phyloP scores from a whole-genome alignment of 768 basidiomycete species.

The Phlebiopsis flavidoalba region DNA sequence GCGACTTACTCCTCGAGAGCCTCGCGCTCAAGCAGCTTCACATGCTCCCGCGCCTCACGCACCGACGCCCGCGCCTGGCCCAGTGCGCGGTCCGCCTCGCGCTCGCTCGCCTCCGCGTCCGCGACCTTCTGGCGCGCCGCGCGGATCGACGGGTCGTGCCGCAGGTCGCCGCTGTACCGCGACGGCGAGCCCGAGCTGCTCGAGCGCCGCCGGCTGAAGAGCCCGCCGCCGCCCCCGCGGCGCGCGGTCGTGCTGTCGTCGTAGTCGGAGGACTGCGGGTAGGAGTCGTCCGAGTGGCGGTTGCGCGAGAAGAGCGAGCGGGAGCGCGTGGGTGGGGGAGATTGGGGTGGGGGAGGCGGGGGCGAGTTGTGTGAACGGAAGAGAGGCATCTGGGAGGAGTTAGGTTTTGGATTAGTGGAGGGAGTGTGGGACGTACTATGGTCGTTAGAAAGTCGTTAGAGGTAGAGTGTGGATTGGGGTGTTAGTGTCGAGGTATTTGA shows the following conservation, averaged over 20 bases:
- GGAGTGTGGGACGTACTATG: neutral
- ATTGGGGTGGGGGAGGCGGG: constrained; percentile 13
- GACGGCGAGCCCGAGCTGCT: neutral
- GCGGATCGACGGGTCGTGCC: constrained; percentile 41
- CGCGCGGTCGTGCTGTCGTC: constrained; percentile 6
- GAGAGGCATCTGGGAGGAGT: constrained; percentile 21
- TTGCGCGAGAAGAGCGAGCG: constrained; percentile 22
- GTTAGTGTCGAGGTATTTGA: neutral
- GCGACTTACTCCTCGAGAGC: constrained; percentile 45
- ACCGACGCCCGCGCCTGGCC: constrained; percentile 40
- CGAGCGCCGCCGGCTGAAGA: constrained; percentile 34
- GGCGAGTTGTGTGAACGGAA: constrained; percentile 17
- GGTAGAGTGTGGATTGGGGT: neutral
- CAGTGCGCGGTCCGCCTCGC: constrained; percentile 46
- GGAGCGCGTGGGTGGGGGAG: constrained; percentile 14
- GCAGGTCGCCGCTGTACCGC: constrained; percentile 4
- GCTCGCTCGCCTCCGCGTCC: constrained; percentile 46
- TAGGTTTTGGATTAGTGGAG: neutral
- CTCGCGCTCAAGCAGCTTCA: constrained; percentile 45
- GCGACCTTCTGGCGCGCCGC: constrained; percentile 45
- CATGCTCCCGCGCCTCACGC: constrained; percentile 42
- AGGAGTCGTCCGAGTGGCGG: constrained; percentile 5
- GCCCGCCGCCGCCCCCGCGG: constrained; percentile 13
- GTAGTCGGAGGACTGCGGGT: constrained; percentile 3
- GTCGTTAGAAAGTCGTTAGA: neutral